Percentiles rank a stretch among this genome's conserved stretches.
Evolutionary conservation across 768 basidiomycete species (phyloP).

Genomic region (Gyrodon lividus): DNA sequence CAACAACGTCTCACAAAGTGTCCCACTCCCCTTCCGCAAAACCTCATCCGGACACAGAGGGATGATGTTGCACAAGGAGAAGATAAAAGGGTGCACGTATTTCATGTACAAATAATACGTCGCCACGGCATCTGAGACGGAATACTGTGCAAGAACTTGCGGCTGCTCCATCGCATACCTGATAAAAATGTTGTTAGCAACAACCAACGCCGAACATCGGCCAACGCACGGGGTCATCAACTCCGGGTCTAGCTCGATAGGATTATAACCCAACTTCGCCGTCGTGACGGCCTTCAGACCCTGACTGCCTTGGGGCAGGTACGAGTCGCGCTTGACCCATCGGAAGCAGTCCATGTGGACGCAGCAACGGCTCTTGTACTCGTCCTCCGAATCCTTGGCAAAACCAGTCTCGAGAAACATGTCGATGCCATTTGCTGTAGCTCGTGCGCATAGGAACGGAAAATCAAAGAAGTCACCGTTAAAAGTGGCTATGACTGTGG

Average conservation of each 20-base stretch:
- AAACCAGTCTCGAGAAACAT: slow-evolving; percentile 97
- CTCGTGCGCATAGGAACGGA: slow-evolving; percentile 87
- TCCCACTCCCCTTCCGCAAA: slow-evolving; percentile 92
- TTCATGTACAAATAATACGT: slow-evolving; percentile 99
- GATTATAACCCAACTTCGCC: slow-evolving; percentile 93
- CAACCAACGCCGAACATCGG: background rate
- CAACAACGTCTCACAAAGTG: slow-evolving; percentile 93
- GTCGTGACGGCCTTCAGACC: slow-evolving; percentile 98
- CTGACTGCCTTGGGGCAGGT: slow-evolving; percentile 96
- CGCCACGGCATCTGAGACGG: slow-evolving; percentile 99
- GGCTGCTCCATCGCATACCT: slow-evolving; percentile 98
- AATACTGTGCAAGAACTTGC: slow-evolving; percentile 92
- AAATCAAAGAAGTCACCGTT: slow-evolving; percentile 99
- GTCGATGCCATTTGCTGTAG: slow-evolving; percentile 87
- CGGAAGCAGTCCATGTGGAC: slow-evolving; percentile 99
- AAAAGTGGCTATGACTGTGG: slow-evolving; percentile 96
- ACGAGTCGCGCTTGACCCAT: slow-evolving; percentile 99
- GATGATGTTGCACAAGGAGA: slow-evolving; percentile 98
- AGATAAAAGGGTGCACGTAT: slow-evolving; percentile 99
- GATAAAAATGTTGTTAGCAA: background rate
- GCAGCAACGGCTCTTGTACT: slow-evolving; percentile 90
- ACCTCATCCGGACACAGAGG: slow-evolving; percentile 97
- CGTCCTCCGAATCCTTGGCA: slow-evolving; percentile 85
- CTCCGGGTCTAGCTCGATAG: slow-evolving; percentile 96
- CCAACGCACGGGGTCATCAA: slow-evolving; percentile 93